Base-by-base conservation (phyloP, 2,329 filamentous ascomycete species). In the Chaetomium olivaceum region DNA sequence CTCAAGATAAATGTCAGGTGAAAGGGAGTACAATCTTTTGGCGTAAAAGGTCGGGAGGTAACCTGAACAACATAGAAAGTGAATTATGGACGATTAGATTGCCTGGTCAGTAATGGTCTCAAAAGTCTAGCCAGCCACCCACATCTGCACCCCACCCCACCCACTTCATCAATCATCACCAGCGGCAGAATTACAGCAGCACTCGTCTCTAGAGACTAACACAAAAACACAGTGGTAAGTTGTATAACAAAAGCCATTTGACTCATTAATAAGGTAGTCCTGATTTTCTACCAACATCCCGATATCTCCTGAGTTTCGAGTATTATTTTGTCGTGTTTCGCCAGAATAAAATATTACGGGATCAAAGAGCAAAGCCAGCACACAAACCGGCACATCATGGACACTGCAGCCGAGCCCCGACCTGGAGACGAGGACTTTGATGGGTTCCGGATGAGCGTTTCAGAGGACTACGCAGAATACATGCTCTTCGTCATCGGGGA, bases 381-480 rank as follows among this genome's bases (percentile, higher is more conserved):
- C 12, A 9, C 5, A 11, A 36, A 21, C 27, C 4, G 1, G n/a
- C 21, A n/a, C 27, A 36, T 52, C 11, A 70, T 71, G 70, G 63
- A 69, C 14, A 61, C 63, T 31, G 51, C 61, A 11, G 21, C 61
- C 4, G 72, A 73, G 36, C 65, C 65, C 11, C 70, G 72, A 54
- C 72, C 73, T 2, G 72, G 70, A 43, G 70, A 71, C 23, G 70
- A 74, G 9, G 70, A 68, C 16, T 75, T 74, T 52, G 72, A 73
- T 21, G 75, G 70, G 9, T 74, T 77, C 61, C 71, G 74, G 21
- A 75, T 73, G 51, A 76, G 75, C 65, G 81, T 96, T 0, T 87
- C 92, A 0, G 93, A 97, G 58, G 93, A 96, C 76, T 91, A 88
- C 68, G 88, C 96, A 61, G 91, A 96, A 76, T 97, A 97, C 77